phyloP scores from a whole-genome alignment of 768 basidiomycete genomes.

The Suillus luteus region DNA sequence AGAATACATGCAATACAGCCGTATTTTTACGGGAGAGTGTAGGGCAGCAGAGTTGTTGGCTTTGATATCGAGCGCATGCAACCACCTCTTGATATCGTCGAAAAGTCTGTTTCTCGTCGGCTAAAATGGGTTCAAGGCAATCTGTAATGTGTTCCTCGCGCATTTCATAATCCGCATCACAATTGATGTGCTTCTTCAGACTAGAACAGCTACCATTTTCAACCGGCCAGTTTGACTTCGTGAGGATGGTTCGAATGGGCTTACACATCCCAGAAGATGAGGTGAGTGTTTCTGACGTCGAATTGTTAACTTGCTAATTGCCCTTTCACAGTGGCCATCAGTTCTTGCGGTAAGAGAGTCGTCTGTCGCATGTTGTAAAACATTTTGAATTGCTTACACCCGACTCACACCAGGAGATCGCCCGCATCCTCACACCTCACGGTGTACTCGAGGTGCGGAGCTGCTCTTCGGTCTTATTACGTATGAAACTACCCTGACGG shows the following conservation, averaged over 20 bases:
- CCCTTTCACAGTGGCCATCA: conserved; percentile 55
- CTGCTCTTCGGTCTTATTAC: conserved; percentile 7
- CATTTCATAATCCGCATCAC: conserved; percentile 8
- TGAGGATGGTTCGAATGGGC: conserved; percentile 63
- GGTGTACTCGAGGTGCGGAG: conserved; percentile 62
- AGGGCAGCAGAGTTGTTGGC: conserved; percentile 60
- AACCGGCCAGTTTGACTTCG: conserved; percentile 60
- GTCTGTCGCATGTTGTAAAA: conserved; percentile 19
- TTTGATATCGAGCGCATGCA: conserved; percentile 60
- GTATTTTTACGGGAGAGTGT: conserved; percentile 12
- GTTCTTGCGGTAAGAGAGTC: conserved; percentile 55
- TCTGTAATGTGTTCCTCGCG: conserved; percentile 44
- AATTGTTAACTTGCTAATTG: conserved; percentile 16
- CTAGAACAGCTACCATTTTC: conserved; percentile 66
- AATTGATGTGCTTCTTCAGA: conserved; percentile 36
- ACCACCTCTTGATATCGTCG: conserved; percentile 43
- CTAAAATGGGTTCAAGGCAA: conserved; percentile 71
- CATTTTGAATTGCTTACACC: conserved; percentile 15
- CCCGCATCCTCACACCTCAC: conserved; percentile 63
- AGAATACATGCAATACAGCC: not conserved
- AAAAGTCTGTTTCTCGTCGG: conserved; percentile 47
- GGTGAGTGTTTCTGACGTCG: conserved; percentile 36
- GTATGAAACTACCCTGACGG: conserved; percentile 13
- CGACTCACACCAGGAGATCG: conserved; percentile 52
- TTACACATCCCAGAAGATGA: conserved; percentile 74